phyloP scores from a whole-genome alignment of 2,329 filamentous ascomycete genomes.

The Catunica adiposa region DNA sequence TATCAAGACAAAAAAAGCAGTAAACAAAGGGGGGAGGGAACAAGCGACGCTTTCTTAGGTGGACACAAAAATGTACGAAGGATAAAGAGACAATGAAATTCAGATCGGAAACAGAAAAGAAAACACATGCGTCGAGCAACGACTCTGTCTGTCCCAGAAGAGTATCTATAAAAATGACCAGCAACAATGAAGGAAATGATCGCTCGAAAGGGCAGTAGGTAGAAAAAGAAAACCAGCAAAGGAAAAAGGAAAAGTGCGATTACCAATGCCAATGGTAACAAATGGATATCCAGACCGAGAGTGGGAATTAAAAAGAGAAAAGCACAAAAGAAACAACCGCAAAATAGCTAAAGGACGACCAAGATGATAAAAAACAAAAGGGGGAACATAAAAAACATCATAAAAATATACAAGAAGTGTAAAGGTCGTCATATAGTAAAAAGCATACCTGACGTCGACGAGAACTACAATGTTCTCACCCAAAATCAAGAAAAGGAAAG shows the following conservation, averaged over 20 bases:
- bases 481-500: not conserved
- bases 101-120: not conserved
- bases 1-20: not conserved
- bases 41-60: not conserved
- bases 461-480: conserved; percentile 1
- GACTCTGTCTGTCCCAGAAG: conserved; percentile 3
- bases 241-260: conserved; percentile 3
- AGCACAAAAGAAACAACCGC: not conserved
- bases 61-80: not conserved
- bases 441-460: not conserved
- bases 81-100: not conserved
- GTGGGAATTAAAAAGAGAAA: conserved; percentile 1
- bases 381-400: conserved; percentile 3
- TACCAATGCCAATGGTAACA: not conserved
- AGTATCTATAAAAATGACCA: conserved; percentile 5
- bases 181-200: conserved; percentile 2
- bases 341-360: not conserved
- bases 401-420: conserved; percentile 10
- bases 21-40: too few species aligned
- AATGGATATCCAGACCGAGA: not conserved
- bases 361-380: not conserved
- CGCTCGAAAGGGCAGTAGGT: not conserved
- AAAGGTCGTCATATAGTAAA: conserved; percentile 3
- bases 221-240: not conserved
- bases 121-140: conserved; percentile 3